Conservation (phyloP, 495 filamentous ascomycete species). For the Physcia stellaris region DNA sequence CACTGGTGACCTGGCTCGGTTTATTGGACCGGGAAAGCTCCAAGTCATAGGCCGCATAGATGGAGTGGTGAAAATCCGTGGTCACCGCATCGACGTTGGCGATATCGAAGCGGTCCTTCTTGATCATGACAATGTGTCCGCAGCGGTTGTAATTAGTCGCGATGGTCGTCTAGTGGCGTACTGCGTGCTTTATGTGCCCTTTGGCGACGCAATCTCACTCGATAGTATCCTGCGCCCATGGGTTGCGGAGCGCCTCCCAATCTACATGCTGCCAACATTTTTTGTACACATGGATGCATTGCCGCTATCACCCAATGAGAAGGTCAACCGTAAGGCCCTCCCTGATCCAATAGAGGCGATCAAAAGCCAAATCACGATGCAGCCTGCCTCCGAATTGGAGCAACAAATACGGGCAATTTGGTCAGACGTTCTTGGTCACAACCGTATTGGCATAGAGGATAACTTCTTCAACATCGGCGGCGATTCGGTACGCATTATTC, state of each 20-base stretch:
- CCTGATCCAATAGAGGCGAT: constrained; percentile 2
- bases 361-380: not conserved
- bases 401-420: not conserved
- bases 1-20: constrained; percentile 28
- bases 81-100: constrained; percentile 27
- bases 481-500: constrained; percentile 16
- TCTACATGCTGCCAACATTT: constrained; percentile 11
- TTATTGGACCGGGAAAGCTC: constrained; percentile 18
- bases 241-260: constrained; percentile 12
- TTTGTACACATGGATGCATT: constrained; percentile 8
- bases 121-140: constrained; percentile 8
- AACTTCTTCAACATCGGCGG: constrained; percentile 19
- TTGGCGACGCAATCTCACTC: not conserved
- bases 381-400: not conserved
- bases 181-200: constrained; percentile 4
- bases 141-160: constrained; percentile 16
- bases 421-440: constrained; percentile 9
- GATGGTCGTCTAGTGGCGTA: constrained; percentile 15
- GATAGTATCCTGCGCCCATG: constrained; percentile 13
- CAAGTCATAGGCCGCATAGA: constrained; percentile 28
- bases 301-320: constrained; percentile 5
- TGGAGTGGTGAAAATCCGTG: constrained; percentile 30
- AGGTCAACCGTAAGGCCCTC: constrained; percentile 5
- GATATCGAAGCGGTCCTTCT: constrained; percentile 23
- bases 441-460: constrained; percentile 10